Evolutionary conservation across 208 protist genomes (phyloP).

Genomic region (Blechomonas ayalai): DNA sequence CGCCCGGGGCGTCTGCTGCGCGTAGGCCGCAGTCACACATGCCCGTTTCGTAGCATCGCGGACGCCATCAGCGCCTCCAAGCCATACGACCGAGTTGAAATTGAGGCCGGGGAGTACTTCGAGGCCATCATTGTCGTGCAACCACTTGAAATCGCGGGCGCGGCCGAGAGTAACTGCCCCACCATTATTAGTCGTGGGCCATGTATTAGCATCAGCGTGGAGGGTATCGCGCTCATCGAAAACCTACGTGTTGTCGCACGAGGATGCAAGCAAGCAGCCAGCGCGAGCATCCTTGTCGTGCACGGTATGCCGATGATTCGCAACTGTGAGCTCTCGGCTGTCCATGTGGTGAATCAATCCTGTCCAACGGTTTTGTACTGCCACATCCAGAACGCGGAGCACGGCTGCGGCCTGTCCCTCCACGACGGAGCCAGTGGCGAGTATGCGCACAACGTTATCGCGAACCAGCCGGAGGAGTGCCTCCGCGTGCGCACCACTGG

Average conservation of each 20-base stretch:
- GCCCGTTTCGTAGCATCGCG: slow-evolving; percentile 23
- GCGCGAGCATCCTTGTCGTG: slow-evolving; percentile 23
- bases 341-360: slow-evolving; percentile 26
- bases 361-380: slow-evolving; percentile 21
- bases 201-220: slow-evolving; percentile 20
- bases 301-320: slow-evolving; percentile 22
- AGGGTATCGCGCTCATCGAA: slow-evolving; percentile 23
- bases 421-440: slow-evolving; percentile 19
- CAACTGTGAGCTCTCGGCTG: slow-evolving; percentile 26
- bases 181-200: slow-evolving; percentile 21
- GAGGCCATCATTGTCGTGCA: slow-evolving; percentile 24
- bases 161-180: slow-evolving; percentile 21
- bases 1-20: slow-evolving; percentile 15
- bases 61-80: slow-evolving; percentile 26
- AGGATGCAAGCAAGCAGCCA: slow-evolving; percentile 18
- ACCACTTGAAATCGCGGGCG: slow-evolving; percentile 24
- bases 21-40: slow-evolving; percentile 23
- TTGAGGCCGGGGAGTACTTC: slow-evolving; percentile 42
- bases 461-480: slow-evolving; percentile 24
- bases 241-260: slow-evolving; percentile 16
- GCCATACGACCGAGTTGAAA: slow-evolving; percentile 35
- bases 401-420: slow-evolving; percentile 20
- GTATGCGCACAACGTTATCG: slow-evolving; percentile 31
- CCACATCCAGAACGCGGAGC: slow-evolving; percentile 19
- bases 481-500: slow-evolving; percentile 20